Conservation (phyloP, 2,329 filamentous ascomycete genomes). For the Pyrenophora teres region DNA sequence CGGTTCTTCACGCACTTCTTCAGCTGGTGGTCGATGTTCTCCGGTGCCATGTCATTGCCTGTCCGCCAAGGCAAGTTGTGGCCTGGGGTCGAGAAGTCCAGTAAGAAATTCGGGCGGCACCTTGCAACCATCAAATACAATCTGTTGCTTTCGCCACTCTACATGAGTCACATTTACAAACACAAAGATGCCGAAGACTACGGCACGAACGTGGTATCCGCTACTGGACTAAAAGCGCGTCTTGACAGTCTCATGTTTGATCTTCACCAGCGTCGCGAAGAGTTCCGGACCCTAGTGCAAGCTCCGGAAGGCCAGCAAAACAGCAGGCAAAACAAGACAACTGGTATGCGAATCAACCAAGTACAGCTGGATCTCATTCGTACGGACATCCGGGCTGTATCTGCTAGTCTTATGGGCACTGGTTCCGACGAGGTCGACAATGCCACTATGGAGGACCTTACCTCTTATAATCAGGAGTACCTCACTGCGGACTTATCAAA, state of each 20-base stretch:
- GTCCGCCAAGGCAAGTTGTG: constrained; percentile 90
- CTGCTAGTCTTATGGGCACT: constrained; percentile 83
- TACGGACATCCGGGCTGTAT: constrained; percentile 90
- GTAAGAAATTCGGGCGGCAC: constrained; percentile 97
- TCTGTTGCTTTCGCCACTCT: constrained; percentile 85
- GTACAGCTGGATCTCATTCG: constrained; percentile 90
- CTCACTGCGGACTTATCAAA: constrained; percentile 70
- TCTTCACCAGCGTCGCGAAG: constrained; percentile 89
- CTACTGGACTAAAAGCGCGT: constrained; percentile 93
- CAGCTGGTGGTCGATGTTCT: constrained; percentile 96
- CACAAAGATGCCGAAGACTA: constrained; percentile 95
- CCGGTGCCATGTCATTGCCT: constrained; percentile 90
- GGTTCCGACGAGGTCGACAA: constrained; percentile 74
- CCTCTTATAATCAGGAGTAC: constrained; percentile 58
- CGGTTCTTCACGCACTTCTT: constrained; percentile 99
- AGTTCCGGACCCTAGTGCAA: constrained; percentile 81
- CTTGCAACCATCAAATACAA: constrained; percentile 99
- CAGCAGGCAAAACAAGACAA: constrained; percentile 79
- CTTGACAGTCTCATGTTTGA: constrained; percentile 98
- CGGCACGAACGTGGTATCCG: constrained; percentile 76
- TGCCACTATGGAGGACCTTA: constrained; percentile 66
- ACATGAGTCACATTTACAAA: constrained; percentile 96
- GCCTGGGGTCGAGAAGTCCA: constrained; percentile 92
- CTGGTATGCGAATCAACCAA: constrained; percentile 92
- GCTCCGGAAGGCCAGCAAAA: constrained; percentile 60